Evolutionary conservation across 441 rosid genomes (phyloP).

Genomic region (Francoa sonchifolia): DNA sequence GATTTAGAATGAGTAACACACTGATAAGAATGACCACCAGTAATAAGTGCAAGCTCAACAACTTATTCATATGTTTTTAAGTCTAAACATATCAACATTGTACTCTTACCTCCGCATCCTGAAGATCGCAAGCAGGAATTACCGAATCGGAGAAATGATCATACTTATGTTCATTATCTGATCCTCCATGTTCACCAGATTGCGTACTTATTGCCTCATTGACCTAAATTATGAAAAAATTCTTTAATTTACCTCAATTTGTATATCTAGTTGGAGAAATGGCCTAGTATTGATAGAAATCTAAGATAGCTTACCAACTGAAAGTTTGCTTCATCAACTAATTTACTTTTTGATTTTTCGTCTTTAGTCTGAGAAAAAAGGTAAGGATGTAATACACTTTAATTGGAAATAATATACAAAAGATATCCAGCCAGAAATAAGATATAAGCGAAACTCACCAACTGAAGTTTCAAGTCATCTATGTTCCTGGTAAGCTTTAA

Average conservation of each 20-base stretch:
- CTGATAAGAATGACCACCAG: too few relatives aligned
- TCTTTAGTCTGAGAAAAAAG: slow-evolving; percentile 41
- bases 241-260: slow-evolving; percentile 4
- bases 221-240: slow-evolving; percentile 22
- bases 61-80: too few relatives aligned
- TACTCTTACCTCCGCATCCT: slow-evolving; percentile 26
- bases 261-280: slow-evolving; percentile 9
- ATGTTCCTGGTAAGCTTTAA: slow-evolving; percentile 60
- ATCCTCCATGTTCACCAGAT: slow-evolving; percentile 12
- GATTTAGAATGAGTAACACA: background rate
- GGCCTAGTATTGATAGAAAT: slow-evolving; percentile 8
- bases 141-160: slow-evolving; percentile 15
- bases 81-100: too few relatives aligned
- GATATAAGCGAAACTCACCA: slow-evolving; percentile 41
- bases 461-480: slow-evolving; percentile 41
- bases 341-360: slow-evolving; percentile 21
- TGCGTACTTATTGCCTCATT: slow-evolving; percentile 22
- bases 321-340: slow-evolving; percentile 29
- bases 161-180: slow-evolving; percentile 21
- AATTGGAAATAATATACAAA: slow-evolving; percentile 3
- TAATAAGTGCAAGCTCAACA: too few relatives aligned
- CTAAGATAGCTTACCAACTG: slow-evolving; percentile 20
- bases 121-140: slow-evolving; percentile 16
- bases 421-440: slow-evolving; percentile 5
- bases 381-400: background rate